Evolutionary conservation across 78 protist genomes (phyloP).

Genomic region (Dictyostelium intermedium): DNA sequence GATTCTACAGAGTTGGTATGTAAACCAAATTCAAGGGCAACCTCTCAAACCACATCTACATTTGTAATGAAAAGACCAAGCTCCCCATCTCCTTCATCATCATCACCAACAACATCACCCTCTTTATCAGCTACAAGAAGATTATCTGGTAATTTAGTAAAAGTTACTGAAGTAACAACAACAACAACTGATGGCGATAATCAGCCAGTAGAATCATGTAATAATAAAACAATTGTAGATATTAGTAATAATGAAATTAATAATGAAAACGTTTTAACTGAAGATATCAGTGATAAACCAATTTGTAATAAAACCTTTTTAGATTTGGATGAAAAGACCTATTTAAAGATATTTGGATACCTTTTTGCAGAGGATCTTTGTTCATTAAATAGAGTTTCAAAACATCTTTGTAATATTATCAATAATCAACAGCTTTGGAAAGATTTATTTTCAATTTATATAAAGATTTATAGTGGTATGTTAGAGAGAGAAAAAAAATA

Average conservation of each 20-base stretch:
- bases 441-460: slow-evolving; percentile 8
- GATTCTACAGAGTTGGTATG: neutral
- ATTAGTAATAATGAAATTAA: too few relatives aligned
- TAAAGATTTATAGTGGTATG: slow-evolving; percentile 19
- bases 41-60: neutral
- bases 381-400: neutral
- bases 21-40: neutral
- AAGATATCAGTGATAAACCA: neutral
- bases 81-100: neutral
- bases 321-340: neutral
- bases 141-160: neutral
- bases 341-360: neutral
- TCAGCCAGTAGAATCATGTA: neutral
- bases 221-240: too few relatives aligned
- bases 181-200: neutral
- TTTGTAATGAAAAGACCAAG: neutral
- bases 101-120: neutral
- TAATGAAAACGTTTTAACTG: neutral
- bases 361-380: slow-evolving; percentile 12
- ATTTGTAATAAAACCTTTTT: neutral
- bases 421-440: slow-evolving; percentile 32
- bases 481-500: neutral
- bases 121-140: neutral
- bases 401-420: neutral
- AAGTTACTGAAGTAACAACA: too few relatives aligned